A percentile compares a stretch with the other conserved stretches of the same genome.
Evolutionary conservation across 208 protist genomes (phyloP).

Genomic region (Crithidia sp.): DNA sequence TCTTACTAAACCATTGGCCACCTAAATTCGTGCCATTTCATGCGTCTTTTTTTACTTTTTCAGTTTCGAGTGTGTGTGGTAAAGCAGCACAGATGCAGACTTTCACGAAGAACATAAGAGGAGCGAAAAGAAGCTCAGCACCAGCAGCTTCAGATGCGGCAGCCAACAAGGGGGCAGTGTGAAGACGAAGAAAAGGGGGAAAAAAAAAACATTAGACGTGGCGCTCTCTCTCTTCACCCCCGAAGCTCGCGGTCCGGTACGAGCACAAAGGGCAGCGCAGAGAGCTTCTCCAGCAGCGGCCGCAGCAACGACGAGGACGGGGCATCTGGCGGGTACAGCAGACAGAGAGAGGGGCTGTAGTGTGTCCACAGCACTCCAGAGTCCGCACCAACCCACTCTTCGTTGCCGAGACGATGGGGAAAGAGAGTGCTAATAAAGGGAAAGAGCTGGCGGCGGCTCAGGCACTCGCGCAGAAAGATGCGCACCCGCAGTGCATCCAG

Average conservation of each 20-base stretch:
- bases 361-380: constrained; percentile 42
- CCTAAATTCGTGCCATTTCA: too few species aligned
- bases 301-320: constrained; percentile 31
- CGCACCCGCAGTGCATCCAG: constrained; percentile 38
- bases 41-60: too few species aligned
- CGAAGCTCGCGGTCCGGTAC: constrained; percentile 51
- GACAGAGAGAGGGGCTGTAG: constrained; percentile 38
- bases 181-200: too few species aligned
- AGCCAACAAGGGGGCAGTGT: too few species aligned
- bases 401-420: constrained; percentile 22
- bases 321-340: constrained; percentile 34
- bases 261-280: constrained; percentile 49
- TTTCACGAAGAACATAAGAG: too few species aligned
- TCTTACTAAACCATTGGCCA: too few species aligned
- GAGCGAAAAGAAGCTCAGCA: too few species aligned
- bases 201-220: too few species aligned
- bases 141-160: too few species aligned
- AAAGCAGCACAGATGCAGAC: too few species aligned
- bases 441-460: constrained; percentile 53
- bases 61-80: too few species aligned
- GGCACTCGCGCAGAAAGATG: constrained; percentile 55
- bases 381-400: constrained; percentile 16
- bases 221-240: constrained; percentile 5
- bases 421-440: constrained; percentile 43
- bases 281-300: constrained; percentile 39